These are phyloP conservation scores for Boechera divaricarpa DNA, from an alignment of 345 rosid genomes.

Conservation along the genomic window DNA sequence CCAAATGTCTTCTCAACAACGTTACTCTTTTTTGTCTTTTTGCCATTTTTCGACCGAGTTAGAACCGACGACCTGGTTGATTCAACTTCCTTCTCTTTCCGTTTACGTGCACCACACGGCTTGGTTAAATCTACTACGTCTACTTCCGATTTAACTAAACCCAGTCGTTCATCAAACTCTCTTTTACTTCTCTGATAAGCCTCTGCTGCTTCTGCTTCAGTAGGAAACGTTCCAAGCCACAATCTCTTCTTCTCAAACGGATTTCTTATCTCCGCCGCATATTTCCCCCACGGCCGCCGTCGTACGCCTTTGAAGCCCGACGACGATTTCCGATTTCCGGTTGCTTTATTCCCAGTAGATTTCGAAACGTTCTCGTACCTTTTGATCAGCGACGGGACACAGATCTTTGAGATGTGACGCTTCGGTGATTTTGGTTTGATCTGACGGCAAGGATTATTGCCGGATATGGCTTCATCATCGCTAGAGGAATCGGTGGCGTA, in stretches of 20 bases:
- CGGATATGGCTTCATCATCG: constrained; percentile 27
- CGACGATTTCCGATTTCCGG: background rate
- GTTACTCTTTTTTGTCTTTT: background rate
- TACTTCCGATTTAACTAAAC: constrained; percentile 2
- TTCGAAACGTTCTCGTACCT: background rate
- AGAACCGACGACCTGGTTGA: background rate
- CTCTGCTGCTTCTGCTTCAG: constrained; percentile 18
- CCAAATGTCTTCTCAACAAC: background rate
- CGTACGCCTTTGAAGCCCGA: constrained; percentile 41
- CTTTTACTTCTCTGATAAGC: constrained; percentile 26
- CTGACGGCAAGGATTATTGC: background rate
- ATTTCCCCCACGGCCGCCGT: constrained; percentile 33
- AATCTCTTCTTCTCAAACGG: constrained; percentile 33
- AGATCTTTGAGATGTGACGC: constrained; percentile 16
- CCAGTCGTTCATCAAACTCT: constrained; percentile 21
- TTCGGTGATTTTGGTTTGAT: background rate
- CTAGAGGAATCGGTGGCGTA: constrained; percentile 40
- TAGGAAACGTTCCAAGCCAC: constrained; percentile 45
- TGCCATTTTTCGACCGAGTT: background rate
- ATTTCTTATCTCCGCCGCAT: constrained; percentile 44
- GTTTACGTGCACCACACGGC: constrained; percentile 1
- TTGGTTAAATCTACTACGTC: background rate
- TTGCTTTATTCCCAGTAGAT: background rate
- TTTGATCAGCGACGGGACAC: constrained; percentile 7
- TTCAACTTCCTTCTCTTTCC: background rate